Base-by-base conservation (phyloP, 352 stramenopile species). In the Phytophthora foliorum region DNA sequence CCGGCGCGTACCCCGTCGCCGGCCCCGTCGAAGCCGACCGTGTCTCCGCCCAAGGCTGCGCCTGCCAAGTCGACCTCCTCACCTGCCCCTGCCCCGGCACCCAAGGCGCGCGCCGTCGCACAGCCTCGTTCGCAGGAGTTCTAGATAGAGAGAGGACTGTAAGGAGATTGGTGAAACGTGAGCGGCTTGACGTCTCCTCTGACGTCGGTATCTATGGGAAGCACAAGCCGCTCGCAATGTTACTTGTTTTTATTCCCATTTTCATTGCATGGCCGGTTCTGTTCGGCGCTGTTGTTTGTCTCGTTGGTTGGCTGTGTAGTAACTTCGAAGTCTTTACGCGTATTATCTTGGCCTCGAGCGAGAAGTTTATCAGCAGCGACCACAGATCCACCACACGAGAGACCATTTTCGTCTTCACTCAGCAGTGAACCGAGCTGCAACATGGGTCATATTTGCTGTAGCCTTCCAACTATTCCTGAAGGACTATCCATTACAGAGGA, bases 121-220 rank as follows among this genome's bases (percentile, higher is more conserved):
- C 69, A 81, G 65, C 64, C 64, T 60, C 75, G 69, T 44, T 79
- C 72, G 17, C 69, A 81, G 65, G 75, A 83, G 57, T 83, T 83
- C 57, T 81, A 83, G 58, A 75, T 77, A 79, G 64, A 69, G 29
- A 77, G 56, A 63, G 52, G 41, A 63, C 54, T 64, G 45, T 66
- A 71, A 63, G 50, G 50, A 56, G 57, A 60, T 68, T 22, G 42
- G 57, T 65, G 55, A 53, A 66, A 75, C 49, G 68, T 48, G 48
- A 57, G 63, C 50, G 60, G 67, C 48, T 72, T 74, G 73, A 61
- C 24, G 54, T 75, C 59, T 77, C 50, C 51, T 72, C 27, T 62
- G 73, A 80, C 73, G 69, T 80, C 69, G 73, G 73, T 80, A 80
- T 80, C 73, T 74, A 75, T 80, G 56, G 57, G 69, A 75, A 71